A percentile compares a stretch with the other conserved stretches of the same genome.
Conservation (phyloP, 345 rosid species). For the Linum tenue region DNA sequence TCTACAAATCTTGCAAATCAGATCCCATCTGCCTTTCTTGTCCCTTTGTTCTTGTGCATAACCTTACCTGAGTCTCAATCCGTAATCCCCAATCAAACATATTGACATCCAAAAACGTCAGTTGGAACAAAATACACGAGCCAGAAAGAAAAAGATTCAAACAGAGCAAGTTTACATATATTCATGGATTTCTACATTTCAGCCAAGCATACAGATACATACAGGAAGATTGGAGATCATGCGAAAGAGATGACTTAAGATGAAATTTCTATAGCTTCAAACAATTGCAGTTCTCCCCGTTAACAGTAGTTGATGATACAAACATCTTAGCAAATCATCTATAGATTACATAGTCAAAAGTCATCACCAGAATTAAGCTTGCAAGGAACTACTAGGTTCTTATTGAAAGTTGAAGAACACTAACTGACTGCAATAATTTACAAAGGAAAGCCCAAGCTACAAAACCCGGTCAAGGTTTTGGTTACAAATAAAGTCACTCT, state of each 20-base stretch:
- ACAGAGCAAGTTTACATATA: no score
- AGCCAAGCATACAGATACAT: no score
- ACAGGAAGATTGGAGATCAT: no score
- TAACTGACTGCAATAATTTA: constrained; percentile 59
- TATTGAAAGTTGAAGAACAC: constrained; percentile 20
- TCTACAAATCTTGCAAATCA: no score
- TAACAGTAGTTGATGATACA: not conserved
- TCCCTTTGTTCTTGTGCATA: no score
- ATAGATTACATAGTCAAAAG: not conserved
- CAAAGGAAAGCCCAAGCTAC: constrained; percentile 44
- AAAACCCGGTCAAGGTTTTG: constrained; percentile 45
- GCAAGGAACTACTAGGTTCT: constrained; percentile 31
- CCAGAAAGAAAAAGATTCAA: no score
- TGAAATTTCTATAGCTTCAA: not conserved
- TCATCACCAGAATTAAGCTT: not conserved
- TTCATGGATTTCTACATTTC: no score
- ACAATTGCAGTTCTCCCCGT: not conserved
- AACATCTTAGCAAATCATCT: not conserved
- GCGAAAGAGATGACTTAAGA: not conserved
- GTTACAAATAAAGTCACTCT: constrained; percentile 45
- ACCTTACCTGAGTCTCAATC: no score
- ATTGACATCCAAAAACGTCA: no score
- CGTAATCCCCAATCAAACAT: no score
- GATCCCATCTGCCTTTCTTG: no score
- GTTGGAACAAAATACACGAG: no score